Evolutionary conservation across 257 asterid genomes (phyloP), one percentile per base, ranked within the genome.

Genomic region (Forsythia suspensa): DNA sequence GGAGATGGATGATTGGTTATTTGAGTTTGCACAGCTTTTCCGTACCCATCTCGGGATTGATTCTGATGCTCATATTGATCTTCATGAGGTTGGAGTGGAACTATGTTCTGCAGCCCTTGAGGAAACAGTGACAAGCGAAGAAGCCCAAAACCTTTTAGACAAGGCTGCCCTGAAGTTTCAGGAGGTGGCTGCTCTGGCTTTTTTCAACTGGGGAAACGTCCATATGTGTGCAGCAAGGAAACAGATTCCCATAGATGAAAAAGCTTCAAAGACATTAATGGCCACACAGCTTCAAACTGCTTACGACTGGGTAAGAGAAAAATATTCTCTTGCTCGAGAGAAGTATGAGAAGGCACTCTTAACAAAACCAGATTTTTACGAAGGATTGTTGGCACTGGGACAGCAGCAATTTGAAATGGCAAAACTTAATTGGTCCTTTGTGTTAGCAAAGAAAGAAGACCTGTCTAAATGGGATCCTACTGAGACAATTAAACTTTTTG

Each of bases 371-470:
- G 97, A 96, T 80, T 93, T 95, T 76, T 93, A 90, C 16, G 98
- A 93, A 81, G 97, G 99, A 24, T 65, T 92, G 13, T 70, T 95
- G 78, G 98, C 98, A 8, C 81, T 95, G 12, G 98, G 97, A 43
- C 98, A 93, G 82, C 97, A 93, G 78, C 99, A 96, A 74, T 96
- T 96, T 81, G 98, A 96, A 81, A 94, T 92, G 99, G 97, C 97
- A 3, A 96, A 96, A 74, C 98, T 96, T 40, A 93, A 91, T 43
- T 96, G 99, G 98, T 93, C 99, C 4, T 96, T 88, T 48, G 88
- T 92, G 48, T 68, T 92, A 29, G 98, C 97, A 0, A 94, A 91
- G 84, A 94, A 96, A 83, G 94, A 90, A 11, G 93, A 91, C 71
- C 80, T 94, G 13, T 89, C 87, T 16, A 85, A 88, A 20, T 94